These are phyloP conservation scores for Delitschia confertaspora DNA, from an alignment of 495 filamentous ascomycete genomes.

Conservation along the genomic window DNA sequence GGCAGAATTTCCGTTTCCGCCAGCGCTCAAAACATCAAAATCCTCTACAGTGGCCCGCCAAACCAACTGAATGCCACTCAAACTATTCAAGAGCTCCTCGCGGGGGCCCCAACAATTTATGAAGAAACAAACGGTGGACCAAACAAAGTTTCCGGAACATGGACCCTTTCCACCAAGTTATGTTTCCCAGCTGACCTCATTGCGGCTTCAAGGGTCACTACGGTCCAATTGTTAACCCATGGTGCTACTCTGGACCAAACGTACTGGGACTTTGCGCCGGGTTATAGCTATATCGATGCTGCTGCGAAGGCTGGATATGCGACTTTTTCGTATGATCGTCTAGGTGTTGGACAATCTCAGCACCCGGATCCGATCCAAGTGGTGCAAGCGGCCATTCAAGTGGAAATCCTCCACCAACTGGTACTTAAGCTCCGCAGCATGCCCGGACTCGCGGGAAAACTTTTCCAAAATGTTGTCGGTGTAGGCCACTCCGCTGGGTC, in stretches of 20 bases:
- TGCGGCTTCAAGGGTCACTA: conserved; percentile 3
- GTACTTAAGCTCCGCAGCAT: conserved; percentile 29
- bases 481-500: conserved; percentile 38
- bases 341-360: conserved; percentile 35
- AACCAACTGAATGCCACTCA: conserved; percentile 5
- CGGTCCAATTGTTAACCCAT: conserved; percentile 32
- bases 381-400: conserved; percentile 35
- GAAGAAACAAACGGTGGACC: neutral
- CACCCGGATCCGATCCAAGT: conserved; percentile 35
- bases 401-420: conserved; percentile 36
- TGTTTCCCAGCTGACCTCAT: conserved; percentile 22
- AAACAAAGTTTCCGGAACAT: conserved; percentile 10
- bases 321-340: conserved; percentile 39
- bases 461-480: conserved; percentile 36
- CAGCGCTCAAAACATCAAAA: neutral
- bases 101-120: neutral
- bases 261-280: conserved; percentile 33
- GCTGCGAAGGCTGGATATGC: conserved; percentile 34
- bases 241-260: conserved; percentile 27
- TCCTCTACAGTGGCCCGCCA: neutral
- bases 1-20: neutral
- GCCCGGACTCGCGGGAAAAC: conserved; percentile 10
- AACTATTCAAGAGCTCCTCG: neutral
- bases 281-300: conserved; percentile 34
- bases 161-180: conserved; percentile 27